Conservation (phyloP, 202 grass and related monocot species). For the Bolboschoenoplectus hybrid region DNA sequence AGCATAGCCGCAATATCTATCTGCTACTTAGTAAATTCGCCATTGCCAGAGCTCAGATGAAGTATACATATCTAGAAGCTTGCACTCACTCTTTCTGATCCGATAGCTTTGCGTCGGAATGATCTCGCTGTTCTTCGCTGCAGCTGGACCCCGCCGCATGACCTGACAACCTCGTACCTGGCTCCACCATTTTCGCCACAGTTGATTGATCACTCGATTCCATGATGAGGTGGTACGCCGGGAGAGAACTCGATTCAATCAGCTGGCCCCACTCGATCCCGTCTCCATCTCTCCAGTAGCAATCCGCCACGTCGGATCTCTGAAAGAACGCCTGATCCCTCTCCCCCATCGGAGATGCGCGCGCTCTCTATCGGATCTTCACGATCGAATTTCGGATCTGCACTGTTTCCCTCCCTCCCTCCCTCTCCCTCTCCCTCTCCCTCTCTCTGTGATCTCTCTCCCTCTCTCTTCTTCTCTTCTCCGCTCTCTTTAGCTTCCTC, state of each 20-base stretch:
- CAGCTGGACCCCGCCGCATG: neutral
- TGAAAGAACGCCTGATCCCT: neutral
- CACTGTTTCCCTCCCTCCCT: neutral
- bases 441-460: neutral
- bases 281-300: constrained; percentile 17
- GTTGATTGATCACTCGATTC: neutral
- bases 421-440: neutral
- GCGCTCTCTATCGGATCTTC: neutral
- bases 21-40: neutral
- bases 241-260: neutral
- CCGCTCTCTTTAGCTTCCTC: neutral
- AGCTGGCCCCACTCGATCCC: constrained; percentile 18
- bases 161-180: neutral
- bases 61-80: neutral
- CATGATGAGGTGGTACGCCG: neutral
- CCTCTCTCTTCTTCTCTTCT: neutral
- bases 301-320: constrained; percentile 17
- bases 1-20: neutral
- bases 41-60: neutral
- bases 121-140: constrained; percentile 12
- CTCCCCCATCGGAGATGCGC: neutral
- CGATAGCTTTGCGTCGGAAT: constrained; percentile 4
- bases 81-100: constrained; percentile 23
- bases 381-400: neutral
- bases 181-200: neutral